Percentiles rank a stretch among this genome's conserved stretches.
Evolutionary conservation across 768 basidiomycete species (phyloP).

Genomic region (Phylloporus sp.): DNA sequence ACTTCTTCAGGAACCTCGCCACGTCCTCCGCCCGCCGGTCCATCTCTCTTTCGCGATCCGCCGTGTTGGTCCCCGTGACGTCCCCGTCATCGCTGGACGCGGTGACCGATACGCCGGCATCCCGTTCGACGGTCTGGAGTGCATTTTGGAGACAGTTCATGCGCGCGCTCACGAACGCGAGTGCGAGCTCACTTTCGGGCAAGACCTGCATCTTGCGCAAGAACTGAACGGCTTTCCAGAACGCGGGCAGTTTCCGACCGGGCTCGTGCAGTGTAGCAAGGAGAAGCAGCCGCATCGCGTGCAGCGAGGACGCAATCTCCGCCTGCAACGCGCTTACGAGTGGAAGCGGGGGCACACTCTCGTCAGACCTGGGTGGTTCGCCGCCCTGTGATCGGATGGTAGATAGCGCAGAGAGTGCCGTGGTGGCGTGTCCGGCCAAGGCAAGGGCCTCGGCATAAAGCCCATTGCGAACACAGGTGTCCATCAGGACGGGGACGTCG

Average conservation of each 20-base stretch:
- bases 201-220: constrained; percentile 76
- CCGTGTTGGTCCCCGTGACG: constrained; percentile 20
- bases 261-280: constrained; percentile 77
- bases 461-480: constrained; percentile 90
- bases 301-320: constrained; percentile 63
- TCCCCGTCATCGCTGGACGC: constrained; percentile 9
- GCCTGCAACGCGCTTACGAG: constrained; percentile 50
- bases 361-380: constrained; percentile 46
- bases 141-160: constrained; percentile 57
- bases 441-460: constrained; percentile 91
- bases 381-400: constrained; percentile 34
- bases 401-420: constrained; percentile 39
- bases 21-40: constrained; percentile 69
- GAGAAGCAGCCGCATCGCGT: constrained; percentile 71
- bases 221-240: constrained; percentile 89
- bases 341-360: constrained; percentile 16
- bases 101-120: constrained; percentile 35
- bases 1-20: constrained; percentile 75
- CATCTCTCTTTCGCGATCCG: constrained; percentile 40
- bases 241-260: constrained; percentile 75
- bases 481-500: constrained; percentile 86
- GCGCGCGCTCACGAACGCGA: constrained; percentile 78
- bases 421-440: constrained; percentile 66
- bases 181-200: constrained; percentile 73
- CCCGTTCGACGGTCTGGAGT: constrained; percentile 49